Conservation (phyloP, 2,329 filamentous ascomycete genomes). For the Phoma sp. region DNA sequence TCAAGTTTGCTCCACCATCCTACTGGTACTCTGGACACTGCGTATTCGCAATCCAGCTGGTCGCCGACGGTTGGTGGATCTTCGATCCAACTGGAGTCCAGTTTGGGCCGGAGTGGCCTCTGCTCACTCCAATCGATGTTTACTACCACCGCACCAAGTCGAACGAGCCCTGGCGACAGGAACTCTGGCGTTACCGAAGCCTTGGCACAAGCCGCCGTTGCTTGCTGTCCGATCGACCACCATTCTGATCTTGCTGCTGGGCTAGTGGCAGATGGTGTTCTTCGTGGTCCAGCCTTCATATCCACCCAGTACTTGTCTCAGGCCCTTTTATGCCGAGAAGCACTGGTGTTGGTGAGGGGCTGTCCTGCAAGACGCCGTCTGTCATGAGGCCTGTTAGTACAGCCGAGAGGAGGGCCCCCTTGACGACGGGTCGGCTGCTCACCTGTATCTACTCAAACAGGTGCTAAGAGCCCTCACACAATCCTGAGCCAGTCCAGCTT, state of each 20-base stretch:
- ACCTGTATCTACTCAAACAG: conserved; percentile 1
- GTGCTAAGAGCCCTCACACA: conserved; percentile 18
- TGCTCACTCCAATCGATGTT: conserved; percentile 1
- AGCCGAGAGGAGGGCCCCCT: conserved; percentile 16
- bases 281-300: background rate
- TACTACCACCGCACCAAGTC: background rate
- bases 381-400: conserved; percentile 2
- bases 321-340: background rate
- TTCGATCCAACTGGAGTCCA: conserved; percentile 29
- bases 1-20: too few species aligned
- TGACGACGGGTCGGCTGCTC: conserved; percentile 16
- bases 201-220: background rate
- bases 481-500: background rate
- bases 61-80: conserved; percentile 1
- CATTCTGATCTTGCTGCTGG: background rate
- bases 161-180: background rate
- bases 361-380: background rate
- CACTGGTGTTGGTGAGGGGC: background rate
- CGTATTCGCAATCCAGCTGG: conserved; percentile 2
- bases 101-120: conserved; percentile 23
- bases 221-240: background rate
- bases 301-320: background rate
- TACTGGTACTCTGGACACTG: conserved; percentile 6
- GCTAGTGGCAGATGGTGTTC: background rate
- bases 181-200: background rate